Evolutionary conservation across 1,284 basidiomycete genomes (phyloP), one percentile per base, ranked within the genome.

Genomic region (Retiboletus fuscus): DNA sequence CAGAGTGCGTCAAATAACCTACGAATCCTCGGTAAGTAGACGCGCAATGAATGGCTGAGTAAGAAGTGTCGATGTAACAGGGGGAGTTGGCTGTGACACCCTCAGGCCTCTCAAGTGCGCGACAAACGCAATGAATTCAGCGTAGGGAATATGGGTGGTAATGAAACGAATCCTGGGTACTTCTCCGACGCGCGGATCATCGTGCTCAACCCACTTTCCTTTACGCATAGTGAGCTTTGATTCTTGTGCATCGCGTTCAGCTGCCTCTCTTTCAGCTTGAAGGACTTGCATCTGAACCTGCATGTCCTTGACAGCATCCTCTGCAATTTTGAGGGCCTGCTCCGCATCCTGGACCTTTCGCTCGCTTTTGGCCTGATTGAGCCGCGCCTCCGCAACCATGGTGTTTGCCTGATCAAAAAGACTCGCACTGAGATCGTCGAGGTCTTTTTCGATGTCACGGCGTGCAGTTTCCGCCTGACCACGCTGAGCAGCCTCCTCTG

Each of bases 381-480:
- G 89, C 11, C 96, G 90, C 61, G 97, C 97, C 75, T 96, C 93
- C 0, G 95, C 96, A 11, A 99, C 95, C 96, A 97, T 97, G 2
- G 88, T 92, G 80, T 97, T 97, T 4, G 95, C 95, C 82, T 96
- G 94, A 73, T 90, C 90, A 78, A 97, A 97, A 26, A 97, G 83
- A 68, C 87, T 91, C 5, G 96, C 96, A 69, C 96, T 96, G 69
- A 99, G 90, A 82, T 98, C 96, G 82, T 98, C 97, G 60, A 99
- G 85, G 73, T 97, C 95, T 83, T 92, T 90, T 83, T 96, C 94
- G 76, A 98, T 97, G 67, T 93, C 93, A 30, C 84, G 87, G 58
- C 94, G 90, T 24, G 93, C 95, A 72, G 88, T 91, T 82, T 97
- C 96, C 3, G 97, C 97, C 80, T 96, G 93, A 24, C 96, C 96